Conservation (phyloP, 1,139 yeast species). For the Yamadazyma blattariae region DNA sequence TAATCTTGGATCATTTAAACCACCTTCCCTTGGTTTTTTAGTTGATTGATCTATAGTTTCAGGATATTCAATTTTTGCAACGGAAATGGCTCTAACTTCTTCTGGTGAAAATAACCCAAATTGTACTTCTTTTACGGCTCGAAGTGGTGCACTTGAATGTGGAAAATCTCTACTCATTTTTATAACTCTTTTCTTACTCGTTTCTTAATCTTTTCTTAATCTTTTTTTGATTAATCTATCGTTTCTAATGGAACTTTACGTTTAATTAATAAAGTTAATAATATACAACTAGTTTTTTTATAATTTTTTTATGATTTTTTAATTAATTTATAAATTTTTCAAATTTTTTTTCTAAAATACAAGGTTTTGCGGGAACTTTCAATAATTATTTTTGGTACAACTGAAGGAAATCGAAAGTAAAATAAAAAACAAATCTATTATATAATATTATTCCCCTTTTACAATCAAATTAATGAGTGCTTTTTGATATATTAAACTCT, state of each 20-base stretch:
- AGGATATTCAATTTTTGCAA: conserved; percentile 95
- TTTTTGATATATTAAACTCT: conserved; percentile 1
- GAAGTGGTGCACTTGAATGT: conserved; percentile 95
- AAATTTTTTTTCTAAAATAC: conserved; percentile 5
- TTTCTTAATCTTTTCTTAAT: conserved; percentile 1
- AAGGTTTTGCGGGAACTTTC: not conserved
- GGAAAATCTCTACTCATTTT: conserved; percentile 66
- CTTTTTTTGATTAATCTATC: not conserved
- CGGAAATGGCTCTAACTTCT: conserved; percentile 94
- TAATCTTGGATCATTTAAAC: conserved; percentile 92
- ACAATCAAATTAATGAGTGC: conserved; percentile 20
- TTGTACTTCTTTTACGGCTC: conserved; percentile 96
- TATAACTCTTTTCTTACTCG: conserved; percentile 1
- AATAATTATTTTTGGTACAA: not conserved
- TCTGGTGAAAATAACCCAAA: conserved; percentile 98
- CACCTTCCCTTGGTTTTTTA: conserved; percentile 93
- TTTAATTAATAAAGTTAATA: no score
- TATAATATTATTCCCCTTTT: no score
- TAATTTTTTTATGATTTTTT: conserved; percentile 5
- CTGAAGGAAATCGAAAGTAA: conserved; percentile 6
- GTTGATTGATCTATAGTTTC: conserved; percentile 99
- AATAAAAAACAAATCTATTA: no score
- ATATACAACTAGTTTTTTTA: not conserved
- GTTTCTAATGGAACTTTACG: no score
- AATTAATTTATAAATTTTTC: conserved; percentile 2